Conservation (phyloP, 1,284 basidiomycete species). For the Ceratobasidium sp. region DNA sequence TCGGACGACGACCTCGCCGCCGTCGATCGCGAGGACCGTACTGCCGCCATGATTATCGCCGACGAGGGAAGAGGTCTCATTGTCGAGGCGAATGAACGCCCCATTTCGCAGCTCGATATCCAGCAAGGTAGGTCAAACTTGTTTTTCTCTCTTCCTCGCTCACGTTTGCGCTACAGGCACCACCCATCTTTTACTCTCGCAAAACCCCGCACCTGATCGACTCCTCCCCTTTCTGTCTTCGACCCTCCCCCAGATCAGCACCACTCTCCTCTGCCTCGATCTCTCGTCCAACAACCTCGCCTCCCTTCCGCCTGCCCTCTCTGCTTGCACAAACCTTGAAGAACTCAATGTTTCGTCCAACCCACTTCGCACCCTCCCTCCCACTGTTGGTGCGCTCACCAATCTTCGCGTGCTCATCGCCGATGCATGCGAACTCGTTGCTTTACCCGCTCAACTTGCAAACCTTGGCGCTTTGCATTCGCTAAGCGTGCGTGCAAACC, state of each 20-base stretch:
- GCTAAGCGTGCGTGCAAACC: conserved; percentile 88
- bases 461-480: conserved; percentile 83
- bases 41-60: conserved; percentile 78
- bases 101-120: conserved; percentile 72
- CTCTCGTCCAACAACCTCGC: conserved; percentile 88
- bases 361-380: conserved; percentile 84
- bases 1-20: conserved; percentile 59
- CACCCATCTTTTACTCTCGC: conserved; percentile 88
- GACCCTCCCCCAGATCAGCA: conserved; percentile 75
- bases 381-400: conserved; percentile 80
- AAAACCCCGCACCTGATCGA: conserved; percentile 78
- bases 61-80: conserved; percentile 86
- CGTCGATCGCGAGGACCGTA: conserved; percentile 67
- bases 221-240: conserved; percentile 79
- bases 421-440: conserved; percentile 84
- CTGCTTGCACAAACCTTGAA: conserved; percentile 83
- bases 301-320: conserved; percentile 82
- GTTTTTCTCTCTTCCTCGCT: conserved; percentile 45
- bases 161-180: conserved; percentile 68
- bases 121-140: conserved; percentile 68
- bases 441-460: conserved; percentile 76
- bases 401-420: conserved; percentile 89
- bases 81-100: conserved; percentile 73
- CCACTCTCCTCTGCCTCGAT: conserved; percentile 87
- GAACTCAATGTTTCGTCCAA: conserved; percentile 96